Evolutionary conservation across 192 early-diverging fungal genomes (phyloP), one percentile per base, ranked within the genome.

Genomic region (Coemansia erecta): DNA sequence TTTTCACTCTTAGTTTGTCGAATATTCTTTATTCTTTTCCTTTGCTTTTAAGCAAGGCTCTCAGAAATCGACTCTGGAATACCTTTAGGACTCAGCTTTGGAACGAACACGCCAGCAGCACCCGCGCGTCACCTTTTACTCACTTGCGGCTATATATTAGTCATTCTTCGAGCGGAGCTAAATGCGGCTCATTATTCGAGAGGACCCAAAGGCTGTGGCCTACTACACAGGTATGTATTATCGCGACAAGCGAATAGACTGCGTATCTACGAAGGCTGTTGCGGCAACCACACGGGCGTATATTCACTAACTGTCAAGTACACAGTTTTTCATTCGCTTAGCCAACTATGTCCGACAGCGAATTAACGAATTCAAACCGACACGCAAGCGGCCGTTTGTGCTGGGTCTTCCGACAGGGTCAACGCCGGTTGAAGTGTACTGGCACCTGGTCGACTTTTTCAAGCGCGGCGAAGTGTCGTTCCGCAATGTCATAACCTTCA

Each of bases 391-490:
- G 52, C 91, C 91, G 4, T 93, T 93, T 76, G 91, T 91, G 46
- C 72, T 93, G 28, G 91, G 91, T 21, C 85, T 93, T 4, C 91
- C 91, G 51, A 93, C 91, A 13, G 91, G 91, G 50, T 91, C 90
- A 8, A 90, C 90, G 7, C 91, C 91, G 13, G 70, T 91, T 31
- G 88, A 85, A 56, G 83, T 88, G 19, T 93, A 93, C 85, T 87
- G 86, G 81, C 80, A 85, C 54, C 66, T 91, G 50, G 91, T 93
- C 23, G 84, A 88, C 57, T 82, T 86, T 66, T 82, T 84, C 81
- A 81, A 84, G 48, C 80, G 82, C 45, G 87, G 87, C 41, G 82
- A 85, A 54, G 75, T 92, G 48, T 85, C 85, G 55, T 92, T 92
- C 70, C 76, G 85, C 53, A 61, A 93, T 56, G 87, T 93, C 22